These are phyloP conservation scores for Cryptococcus sp. DNA, from an alignment of 1,284 basidiomycete genomes.

Conservation along the genomic window DNA sequence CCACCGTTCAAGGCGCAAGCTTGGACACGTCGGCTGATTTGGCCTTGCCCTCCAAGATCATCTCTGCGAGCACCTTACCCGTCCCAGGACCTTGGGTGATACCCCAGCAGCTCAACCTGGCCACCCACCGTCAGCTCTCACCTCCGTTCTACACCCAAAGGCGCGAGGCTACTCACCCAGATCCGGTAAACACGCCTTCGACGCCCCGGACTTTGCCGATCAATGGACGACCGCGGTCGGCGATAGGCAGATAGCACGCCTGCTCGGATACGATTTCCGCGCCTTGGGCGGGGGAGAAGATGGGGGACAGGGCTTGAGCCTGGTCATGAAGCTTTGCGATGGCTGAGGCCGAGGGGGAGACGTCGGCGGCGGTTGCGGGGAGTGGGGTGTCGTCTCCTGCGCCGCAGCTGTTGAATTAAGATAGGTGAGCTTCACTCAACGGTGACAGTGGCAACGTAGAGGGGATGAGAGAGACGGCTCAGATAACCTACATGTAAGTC, in stretches of 20 bases:
- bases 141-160: neutral
- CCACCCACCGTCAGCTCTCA: neutral
- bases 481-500: slow-evolving; percentile 43
- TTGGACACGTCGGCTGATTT: slow-evolving; percentile 54
- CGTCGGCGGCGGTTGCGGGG: slow-evolving; percentile 47
- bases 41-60: slow-evolving; percentile 54
- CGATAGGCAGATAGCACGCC: slow-evolving; percentile 58
- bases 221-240: slow-evolving; percentile 54
- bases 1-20: slow-evolving; percentile 36
- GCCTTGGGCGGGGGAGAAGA: slow-evolving; percentile 39
- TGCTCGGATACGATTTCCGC: slow-evolving; percentile 51
- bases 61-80: slow-evolving; percentile 55
- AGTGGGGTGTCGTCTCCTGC: slow-evolving; percentile 46
- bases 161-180: slow-evolving; percentile 28
- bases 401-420: slow-evolving; percentile 37
- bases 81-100: slow-evolving; percentile 54
- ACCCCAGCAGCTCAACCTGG: slow-evolving; percentile 37
- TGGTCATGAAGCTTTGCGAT: slow-evolving; percentile 52
- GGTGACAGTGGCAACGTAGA: neutral
- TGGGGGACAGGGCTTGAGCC: slow-evolving; percentile 51
- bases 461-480: neutral
- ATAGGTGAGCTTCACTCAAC: neutral
- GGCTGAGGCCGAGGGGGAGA: slow-evolving; percentile 44
- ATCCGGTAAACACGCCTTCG: slow-evolving; percentile 52
- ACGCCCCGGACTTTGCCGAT: slow-evolving; percentile 52